These are phyloP conservation scores for Fusarium stilboides DNA, from an alignment of 2,329 filamentous ascomycete species.

Conservation along the genomic window DNA sequence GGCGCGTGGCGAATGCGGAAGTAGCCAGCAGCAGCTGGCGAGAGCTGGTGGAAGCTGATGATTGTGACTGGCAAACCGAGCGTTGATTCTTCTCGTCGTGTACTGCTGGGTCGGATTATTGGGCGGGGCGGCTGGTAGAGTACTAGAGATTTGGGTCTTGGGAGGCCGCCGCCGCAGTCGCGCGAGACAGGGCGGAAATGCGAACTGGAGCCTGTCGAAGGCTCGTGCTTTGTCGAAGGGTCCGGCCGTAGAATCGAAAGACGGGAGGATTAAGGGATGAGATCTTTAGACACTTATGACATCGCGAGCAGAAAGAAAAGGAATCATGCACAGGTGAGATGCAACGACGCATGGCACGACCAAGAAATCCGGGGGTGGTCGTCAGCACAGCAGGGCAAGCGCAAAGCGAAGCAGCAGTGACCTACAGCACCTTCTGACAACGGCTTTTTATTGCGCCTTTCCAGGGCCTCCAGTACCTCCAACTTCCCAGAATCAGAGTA, in stretches of 20 bases:
- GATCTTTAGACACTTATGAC: slow-evolving; percentile 37
- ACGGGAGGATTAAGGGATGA: slow-evolving; percentile 24
- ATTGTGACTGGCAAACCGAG: slow-evolving; percentile 28
- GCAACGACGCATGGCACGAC: slow-evolving; percentile 32
- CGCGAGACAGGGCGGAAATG: slow-evolving; percentile 33
- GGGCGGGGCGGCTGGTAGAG: slow-evolving; percentile 43
- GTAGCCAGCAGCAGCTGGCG: slow-evolving; percentile 43
- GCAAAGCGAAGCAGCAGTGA: slow-evolving; percentile 9
- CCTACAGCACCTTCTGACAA: slow-evolving; percentile 32
- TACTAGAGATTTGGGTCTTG: slow-evolving; percentile 30
- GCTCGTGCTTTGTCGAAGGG: slow-evolving; percentile 34
- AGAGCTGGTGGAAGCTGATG: slow-evolving; percentile 39
- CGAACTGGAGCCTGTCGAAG: slow-evolving; percentile 35
- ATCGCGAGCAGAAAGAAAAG: slow-evolving; percentile 38
- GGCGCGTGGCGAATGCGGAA: slow-evolving; percentile 28
- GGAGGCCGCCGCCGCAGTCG: slow-evolving; percentile 50
- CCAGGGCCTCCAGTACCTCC: slow-evolving; percentile 37
- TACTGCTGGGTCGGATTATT: slow-evolving; percentile 27
- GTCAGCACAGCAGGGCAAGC: slow-evolving; percentile 36
- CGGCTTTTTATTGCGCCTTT: slow-evolving; percentile 36
- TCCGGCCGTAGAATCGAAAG: slow-evolving; percentile 18
- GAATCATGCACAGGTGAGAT: slow-evolving; percentile 32
- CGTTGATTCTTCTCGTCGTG: slow-evolving; percentile 32
- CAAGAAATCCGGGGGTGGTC: slow-evolving; percentile 39
- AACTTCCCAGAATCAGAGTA: slow-evolving; percentile 27